Percentiles rank a stretch among this genome's conserved stretches.
Conservation (phyloP, 768 basidiomycete species). For the Filobasidium floriforme region DNA sequence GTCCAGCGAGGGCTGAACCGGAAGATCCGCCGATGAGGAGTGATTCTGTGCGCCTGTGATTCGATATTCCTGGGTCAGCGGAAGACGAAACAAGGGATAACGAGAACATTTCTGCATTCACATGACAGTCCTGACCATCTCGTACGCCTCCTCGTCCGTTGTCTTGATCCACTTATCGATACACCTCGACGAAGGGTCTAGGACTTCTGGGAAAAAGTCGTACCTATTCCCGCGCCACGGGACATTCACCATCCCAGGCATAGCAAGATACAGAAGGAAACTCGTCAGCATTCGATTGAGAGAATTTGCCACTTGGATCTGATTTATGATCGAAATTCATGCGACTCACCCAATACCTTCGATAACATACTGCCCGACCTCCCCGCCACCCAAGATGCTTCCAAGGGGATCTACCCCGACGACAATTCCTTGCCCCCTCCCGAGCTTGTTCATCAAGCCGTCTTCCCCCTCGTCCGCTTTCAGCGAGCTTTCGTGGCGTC, state of each 20-base stretch:
- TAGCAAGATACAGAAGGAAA: no score
- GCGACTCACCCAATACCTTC: slow-evolving; percentile 75
- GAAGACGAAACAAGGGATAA: neutral
- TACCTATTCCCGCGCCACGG: slow-evolving; percentile 47
- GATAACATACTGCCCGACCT: slow-evolving; percentile 60
- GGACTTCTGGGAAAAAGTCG: slow-evolving; percentile 81
- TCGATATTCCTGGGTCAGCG: neutral
- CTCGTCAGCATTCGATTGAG: neutral
- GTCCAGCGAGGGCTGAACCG: slow-evolving; percentile 73
- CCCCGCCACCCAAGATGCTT: slow-evolving; percentile 64
- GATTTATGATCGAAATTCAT: no score
- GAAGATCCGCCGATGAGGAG: slow-evolving; percentile 89
- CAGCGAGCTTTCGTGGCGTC: no score
- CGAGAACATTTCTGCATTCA: slow-evolving; percentile 22
- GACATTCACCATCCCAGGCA: neutral
- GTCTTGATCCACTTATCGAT: slow-evolving; percentile 74
- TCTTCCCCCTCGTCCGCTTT: slow-evolving; percentile 14
- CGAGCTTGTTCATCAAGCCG: neutral
- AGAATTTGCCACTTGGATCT: no score
- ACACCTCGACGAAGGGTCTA: slow-evolving; percentile 55
- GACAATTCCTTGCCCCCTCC: slow-evolving; percentile 42
- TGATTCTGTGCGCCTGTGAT: slow-evolving; percentile 60
- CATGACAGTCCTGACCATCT: slow-evolving; percentile 65
- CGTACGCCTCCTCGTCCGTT: slow-evolving; percentile 70
- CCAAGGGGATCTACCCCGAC: slow-evolving; percentile 94